These are phyloP conservation scores for Penicillium alfredii DNA, from an alignment of 495 filamentous ascomycete species.

Conservation along the genomic window DNA sequence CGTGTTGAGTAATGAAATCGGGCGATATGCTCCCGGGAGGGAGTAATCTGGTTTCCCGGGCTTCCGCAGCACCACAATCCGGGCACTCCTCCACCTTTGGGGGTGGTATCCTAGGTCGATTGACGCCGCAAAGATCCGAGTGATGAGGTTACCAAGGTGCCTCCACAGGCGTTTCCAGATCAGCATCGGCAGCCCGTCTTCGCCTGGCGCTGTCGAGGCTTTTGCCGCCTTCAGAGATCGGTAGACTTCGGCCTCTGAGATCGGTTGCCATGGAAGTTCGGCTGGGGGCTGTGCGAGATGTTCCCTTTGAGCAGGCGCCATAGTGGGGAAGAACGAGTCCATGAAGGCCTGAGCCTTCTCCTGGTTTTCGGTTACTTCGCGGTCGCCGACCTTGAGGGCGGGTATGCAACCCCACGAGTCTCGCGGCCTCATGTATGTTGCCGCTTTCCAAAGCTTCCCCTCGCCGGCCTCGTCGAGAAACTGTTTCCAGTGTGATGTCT, in stretches of 20 bases:
- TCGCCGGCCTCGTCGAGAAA: constrained; percentile 16
- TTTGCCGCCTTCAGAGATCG: constrained; percentile 17
- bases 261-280: constrained; percentile 17
- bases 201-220: constrained; percentile 18
- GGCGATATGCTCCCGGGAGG: constrained; percentile 18
- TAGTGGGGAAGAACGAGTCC: constrained; percentile 23
- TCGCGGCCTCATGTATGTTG: constrained; percentile 21
- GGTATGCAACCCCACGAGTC: constrained; percentile 16
- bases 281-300: neutral
- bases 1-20: constrained; percentile 25
- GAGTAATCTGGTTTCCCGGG: constrained; percentile 22
- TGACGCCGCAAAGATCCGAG: constrained; percentile 12
- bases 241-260: constrained; percentile 21
- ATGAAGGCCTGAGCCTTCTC: constrained; percentile 21
- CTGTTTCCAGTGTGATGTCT: constrained; percentile 12
- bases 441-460: constrained; percentile 20
- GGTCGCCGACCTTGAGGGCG: constrained; percentile 3
- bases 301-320: constrained; percentile 7
- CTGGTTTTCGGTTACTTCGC: constrained; percentile 14
- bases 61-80: constrained; percentile 24
- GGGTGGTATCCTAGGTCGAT: constrained; percentile 19
- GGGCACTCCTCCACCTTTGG: constrained; percentile 9
- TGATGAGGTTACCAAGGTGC: constrained; percentile 11
- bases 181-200: constrained; percentile 18
- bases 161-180: constrained; percentile 20